phyloP scores from a whole-genome alignment of 2,329 filamentous ascomycete species.

The Fonsecaea multimorphosa region DNA sequence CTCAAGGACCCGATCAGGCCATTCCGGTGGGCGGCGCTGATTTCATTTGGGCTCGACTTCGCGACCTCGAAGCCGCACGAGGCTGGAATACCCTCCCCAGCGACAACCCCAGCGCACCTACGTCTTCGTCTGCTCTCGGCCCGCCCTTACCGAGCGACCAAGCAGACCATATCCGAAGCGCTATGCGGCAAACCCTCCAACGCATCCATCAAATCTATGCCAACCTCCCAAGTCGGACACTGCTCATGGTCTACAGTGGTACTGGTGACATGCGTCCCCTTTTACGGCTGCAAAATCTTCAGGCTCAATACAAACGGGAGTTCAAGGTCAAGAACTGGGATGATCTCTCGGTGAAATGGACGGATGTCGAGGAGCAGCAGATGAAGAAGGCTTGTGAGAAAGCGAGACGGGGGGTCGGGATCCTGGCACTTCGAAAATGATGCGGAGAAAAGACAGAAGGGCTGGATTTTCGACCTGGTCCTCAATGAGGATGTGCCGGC shows the following conservation, averaged over 20 bases:
- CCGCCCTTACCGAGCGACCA: conserved; percentile 7
- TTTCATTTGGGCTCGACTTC: conserved; percentile 67
- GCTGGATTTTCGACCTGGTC: neutral
- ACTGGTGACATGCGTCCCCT: conserved; percentile 66
- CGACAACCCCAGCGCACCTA: conserved; percentile 4
- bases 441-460: neutral
- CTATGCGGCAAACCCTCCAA: conserved; percentile 58
- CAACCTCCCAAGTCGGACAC: conserved; percentile 60
- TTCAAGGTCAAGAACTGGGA: conserved; percentile 68
- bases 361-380: conserved; percentile 67
- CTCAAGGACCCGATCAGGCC: conserved; percentile 1
- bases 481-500: neutral
- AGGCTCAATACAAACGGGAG: conserved; percentile 62
- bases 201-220: conserved; percentile 61
- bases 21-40: conserved; percentile 62
- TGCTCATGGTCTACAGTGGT: conserved; percentile 69
- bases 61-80: conserved; percentile 64
- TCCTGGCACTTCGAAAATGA: conserved; percentile 61
- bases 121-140: conserved; percentile 20
- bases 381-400: conserved; percentile 61
- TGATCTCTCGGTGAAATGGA: conserved; percentile 67
- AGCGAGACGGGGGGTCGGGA: conserved; percentile 64
- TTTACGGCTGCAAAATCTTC: conserved; percentile 61
- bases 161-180: conserved; percentile 48
- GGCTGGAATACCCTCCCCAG: conserved; percentile 56